Conservation (phyloP, 805 yeast species). For the Metschnikowia lunata region DNA sequence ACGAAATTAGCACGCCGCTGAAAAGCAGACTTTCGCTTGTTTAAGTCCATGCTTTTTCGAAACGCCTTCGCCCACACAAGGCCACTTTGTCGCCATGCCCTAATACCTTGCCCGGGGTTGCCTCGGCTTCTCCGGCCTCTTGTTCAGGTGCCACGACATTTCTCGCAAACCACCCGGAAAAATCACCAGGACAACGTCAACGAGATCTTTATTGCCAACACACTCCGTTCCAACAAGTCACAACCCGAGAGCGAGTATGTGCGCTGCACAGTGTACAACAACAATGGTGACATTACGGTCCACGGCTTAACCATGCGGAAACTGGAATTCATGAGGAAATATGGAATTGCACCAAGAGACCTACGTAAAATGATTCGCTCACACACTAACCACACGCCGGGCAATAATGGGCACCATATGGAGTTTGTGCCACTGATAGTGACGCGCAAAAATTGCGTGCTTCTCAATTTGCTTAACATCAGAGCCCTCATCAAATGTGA, state of each 20-base stretch:
- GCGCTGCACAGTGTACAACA: constrained; percentile 48
- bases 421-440: constrained; percentile 58
- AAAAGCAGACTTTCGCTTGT: no score
- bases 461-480: constrained; percentile 46
- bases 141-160: no score
- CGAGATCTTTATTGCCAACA: constrained; percentile 16
- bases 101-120: no score
- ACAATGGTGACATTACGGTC: constrained; percentile 38
- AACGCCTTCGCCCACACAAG: no score
- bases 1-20: no score
- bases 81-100: no score
- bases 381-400: constrained; percentile 13
- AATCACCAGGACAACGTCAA: constrained; percentile 6
- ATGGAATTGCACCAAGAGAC: constrained; percentile 53
- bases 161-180: no score
- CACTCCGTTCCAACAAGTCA: constrained; percentile 15
- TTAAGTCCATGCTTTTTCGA: no score
- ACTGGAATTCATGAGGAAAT: constrained; percentile 39
- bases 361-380: constrained; percentile 47
- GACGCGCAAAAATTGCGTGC: constrained; percentile 43
- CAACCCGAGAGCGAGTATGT: constrained; percentile 32
- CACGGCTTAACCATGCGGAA: constrained; percentile 45
- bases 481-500: constrained; percentile 52
- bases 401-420: constrained; percentile 21
- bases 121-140: no score